Evolutionary conservation across 139 green algal species (phyloP), one percentile per base, ranked within the genome.

Genomic region (Chlamydomonas sphaeroides): DNA sequence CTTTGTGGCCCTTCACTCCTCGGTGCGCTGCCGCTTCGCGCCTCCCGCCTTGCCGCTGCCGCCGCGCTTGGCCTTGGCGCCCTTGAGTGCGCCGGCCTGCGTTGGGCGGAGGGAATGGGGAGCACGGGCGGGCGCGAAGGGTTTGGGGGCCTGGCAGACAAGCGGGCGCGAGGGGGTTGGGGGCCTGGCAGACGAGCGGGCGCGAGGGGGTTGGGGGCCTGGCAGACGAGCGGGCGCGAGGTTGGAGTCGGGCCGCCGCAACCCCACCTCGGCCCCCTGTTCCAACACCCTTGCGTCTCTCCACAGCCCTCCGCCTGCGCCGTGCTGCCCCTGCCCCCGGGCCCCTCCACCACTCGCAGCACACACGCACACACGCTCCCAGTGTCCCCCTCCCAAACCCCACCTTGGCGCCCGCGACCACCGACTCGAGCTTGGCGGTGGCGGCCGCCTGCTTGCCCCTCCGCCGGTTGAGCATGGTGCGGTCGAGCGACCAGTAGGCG

Each of bases 401-500:
- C 30, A 66, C 74, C 59, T 70, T n/a, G 2, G 79, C 79, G 67
- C 79, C 79, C 1, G 20, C 56, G 15, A 78, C 79, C 7, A 85
- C 26, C 30, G 79, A 85, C 0, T 28, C 51, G 10, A 78, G 53
- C 68, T 85, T 78, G 56, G 7, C 3, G 32, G 56, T 39, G 7
- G 68, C 67, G 18, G 67, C 67, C 1, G 79, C 68, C 66, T 90
- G 86, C 91, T 98, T 98, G 67, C 87, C 83, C 10, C 86, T 49
- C 48, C 97, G 89, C 51, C 93, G 85, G 88, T 99, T 99, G 39
- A 99, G 91, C 92, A 99, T 92, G 72, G 97, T 97, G 21, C 93
- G 88, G 84, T 99, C 97, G 68, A 99, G 90, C 30, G 92, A 93
- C 97, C 97, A 99, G 89, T 99, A 99, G 0, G 97, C 97, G 84